Conservation (phyloP, 75 land plant species). For the Sequoiadendron giganteum region DNA sequence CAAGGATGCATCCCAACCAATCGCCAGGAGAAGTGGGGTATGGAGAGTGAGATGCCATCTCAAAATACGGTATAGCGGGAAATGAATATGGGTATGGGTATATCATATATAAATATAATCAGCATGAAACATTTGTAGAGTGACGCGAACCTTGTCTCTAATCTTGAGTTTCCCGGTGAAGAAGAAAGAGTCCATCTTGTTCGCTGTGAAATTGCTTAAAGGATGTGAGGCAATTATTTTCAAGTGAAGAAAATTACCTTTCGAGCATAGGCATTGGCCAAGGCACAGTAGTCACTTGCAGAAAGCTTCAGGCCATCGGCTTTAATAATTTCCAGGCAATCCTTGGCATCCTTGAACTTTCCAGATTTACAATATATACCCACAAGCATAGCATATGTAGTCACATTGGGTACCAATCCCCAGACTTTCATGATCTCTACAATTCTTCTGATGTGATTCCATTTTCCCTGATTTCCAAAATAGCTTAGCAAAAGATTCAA, state of each 20-base stretch:
- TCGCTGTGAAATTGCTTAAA: not conserved
- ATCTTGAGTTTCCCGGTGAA: not conserved
- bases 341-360: constrained; percentile 58
- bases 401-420: constrained; percentile 55
- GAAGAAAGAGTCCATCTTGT: not conserved
- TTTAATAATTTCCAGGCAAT: constrained; percentile 59
- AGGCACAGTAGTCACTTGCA: constrained; percentile 53
- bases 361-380: constrained; percentile 86
- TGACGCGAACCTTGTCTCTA: not conserved
- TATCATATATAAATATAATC: not conserved
- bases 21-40: too few relatives aligned
- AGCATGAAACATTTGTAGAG: not conserved
- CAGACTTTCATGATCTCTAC: constrained; percentile 36
- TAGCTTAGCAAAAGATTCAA: constrained; percentile 58
- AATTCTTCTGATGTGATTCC: constrained; percentile 51
- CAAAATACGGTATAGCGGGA: too few relatives aligned
- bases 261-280: constrained; percentile 89
- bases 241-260: constrained; percentile 32
- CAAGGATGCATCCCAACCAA: too few relatives aligned
- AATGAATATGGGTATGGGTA: not conserved
- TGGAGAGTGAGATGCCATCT: too few relatives aligned
- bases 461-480: constrained; percentile 63
- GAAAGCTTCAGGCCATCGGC: constrained; percentile 52
- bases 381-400: constrained; percentile 64
- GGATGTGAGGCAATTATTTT: not conserved